phyloP scores from a whole-genome alignment of 2,329 filamentous ascomycete genomes.

The Botrytis galanthina region DNA sequence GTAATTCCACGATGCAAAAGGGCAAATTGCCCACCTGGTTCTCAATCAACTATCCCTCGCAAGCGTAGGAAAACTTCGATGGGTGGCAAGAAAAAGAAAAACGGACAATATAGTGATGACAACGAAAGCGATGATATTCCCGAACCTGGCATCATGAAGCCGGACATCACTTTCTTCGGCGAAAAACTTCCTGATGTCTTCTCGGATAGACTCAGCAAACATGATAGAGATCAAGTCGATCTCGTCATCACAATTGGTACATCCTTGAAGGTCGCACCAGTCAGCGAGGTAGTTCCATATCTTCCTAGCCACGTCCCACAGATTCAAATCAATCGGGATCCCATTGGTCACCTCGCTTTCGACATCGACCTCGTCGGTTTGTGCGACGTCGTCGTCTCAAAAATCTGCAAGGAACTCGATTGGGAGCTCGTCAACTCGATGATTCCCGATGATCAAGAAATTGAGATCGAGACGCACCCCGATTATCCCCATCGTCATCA shows the following conservation, averaged over 20 bases:
- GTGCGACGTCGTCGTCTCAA: conserved; percentile 85
- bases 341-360: conserved; percentile 87
- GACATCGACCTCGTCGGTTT: conserved; percentile 96
- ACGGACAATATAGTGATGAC: conserved; percentile 29
- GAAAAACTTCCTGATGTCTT: conserved; percentile 85
- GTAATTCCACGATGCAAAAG: conserved; percentile 73
- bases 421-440: conserved; percentile 84
- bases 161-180: conserved; percentile 97
- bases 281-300: conserved; percentile 84
- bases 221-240: conserved; percentile 78
- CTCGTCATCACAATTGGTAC: conserved; percentile 95
- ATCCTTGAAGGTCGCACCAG: conserved; percentile 90
- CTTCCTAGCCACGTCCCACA: conserved; percentile 79
- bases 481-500: conserved; percentile 47
- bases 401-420: conserved; percentile 76
- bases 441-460: conserved; percentile 65
- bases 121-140: conserved; percentile 63
- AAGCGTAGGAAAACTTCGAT: conserved; percentile 56
- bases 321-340: conserved; percentile 83
- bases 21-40: conserved; percentile 55
- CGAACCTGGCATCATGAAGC: conserved; percentile 82
- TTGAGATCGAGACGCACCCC: conserved; percentile 54
- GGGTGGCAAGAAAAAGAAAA: conserved; percentile 47
- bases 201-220: conserved; percentile 72
- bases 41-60: conserved; percentile 50